Conservation (phyloP, 2,329 filamentous ascomycete species). For the Escovopsis sp. region DNA sequence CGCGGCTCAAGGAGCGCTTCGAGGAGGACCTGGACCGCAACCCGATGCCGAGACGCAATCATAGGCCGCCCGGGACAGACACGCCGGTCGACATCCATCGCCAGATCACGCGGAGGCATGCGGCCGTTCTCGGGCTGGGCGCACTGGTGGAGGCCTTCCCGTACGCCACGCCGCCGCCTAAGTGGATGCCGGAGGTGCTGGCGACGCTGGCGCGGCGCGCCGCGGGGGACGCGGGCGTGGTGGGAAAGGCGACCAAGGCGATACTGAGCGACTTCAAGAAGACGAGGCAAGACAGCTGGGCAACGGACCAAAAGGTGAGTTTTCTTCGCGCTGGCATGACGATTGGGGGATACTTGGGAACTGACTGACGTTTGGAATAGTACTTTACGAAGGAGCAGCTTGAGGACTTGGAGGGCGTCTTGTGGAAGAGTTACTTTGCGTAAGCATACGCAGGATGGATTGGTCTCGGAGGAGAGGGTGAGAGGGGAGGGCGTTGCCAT, state of each 20-base stretch:
- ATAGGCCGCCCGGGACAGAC: slow-evolving; percentile 45
- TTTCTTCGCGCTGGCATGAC: neutral
- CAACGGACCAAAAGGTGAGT: slow-evolving; percentile 88
- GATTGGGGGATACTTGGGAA: neutral
- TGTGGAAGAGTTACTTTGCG: slow-evolving; percentile 99
- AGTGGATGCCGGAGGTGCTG: slow-evolving; percentile 86
- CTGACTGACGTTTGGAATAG: slow-evolving; percentile 20
- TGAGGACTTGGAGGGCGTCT: slow-evolving; percentile 85
- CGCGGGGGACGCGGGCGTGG: slow-evolving; percentile 75
- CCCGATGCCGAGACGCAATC: slow-evolving; percentile 64
- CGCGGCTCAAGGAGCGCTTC: slow-evolving; percentile 63
- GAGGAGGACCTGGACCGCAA: slow-evolving; percentile 63
- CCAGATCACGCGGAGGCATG: slow-evolving; percentile 69
- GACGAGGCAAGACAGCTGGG: slow-evolving; percentile 97
- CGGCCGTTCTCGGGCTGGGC: slow-evolving; percentile 80
- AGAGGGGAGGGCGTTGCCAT: too few species aligned
- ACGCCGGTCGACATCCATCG: slow-evolving; percentile 57
- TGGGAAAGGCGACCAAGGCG: slow-evolving; percentile 88
- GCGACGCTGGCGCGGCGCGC: slow-evolving; percentile 73
- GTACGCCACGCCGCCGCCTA: slow-evolving; percentile 80
- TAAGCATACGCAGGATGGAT: slow-evolving; percentile 19
- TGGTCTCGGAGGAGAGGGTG: too few species aligned
- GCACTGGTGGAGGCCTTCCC: slow-evolving; percentile 91
- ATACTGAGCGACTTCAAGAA: slow-evolving; percentile 98
- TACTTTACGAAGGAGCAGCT: slow-evolving; percentile 84